phyloP scores from a whole-genome alignment of 1,139 yeast genomes.

The Arxiozyma telluris region DNA sequence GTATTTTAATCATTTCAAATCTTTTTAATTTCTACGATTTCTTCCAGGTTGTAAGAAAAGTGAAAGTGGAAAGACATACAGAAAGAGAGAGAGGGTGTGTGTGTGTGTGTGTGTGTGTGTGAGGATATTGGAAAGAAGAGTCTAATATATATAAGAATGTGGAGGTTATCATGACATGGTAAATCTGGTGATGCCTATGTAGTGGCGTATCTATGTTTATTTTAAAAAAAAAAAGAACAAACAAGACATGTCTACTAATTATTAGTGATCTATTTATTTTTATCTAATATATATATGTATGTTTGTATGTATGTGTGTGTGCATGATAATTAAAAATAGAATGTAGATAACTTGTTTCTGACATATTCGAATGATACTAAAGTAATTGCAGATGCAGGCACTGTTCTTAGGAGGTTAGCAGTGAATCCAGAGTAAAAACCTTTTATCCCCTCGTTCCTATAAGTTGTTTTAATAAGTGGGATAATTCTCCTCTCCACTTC shows the following conservation, averaged over 20 bases:
- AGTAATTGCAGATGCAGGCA: slow-evolving; percentile 93
- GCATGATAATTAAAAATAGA: neutral
- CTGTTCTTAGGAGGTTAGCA: slow-evolving; percentile 79
- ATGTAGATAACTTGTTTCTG: slow-evolving; percentile 34
- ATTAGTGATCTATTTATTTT: neutral
- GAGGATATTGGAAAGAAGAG: neutral
- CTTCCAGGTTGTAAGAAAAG: too few relatives aligned
- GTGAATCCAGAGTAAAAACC: slow-evolving; percentile 90
- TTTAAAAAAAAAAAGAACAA: too few relatives aligned
- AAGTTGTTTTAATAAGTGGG: slow-evolving; percentile 45
- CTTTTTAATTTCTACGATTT: too few relatives aligned
- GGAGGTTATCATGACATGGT: too few relatives aligned
- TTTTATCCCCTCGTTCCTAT: slow-evolving; percentile 58
- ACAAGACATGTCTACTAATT: too few relatives aligned
- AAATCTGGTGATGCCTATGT: neutral
- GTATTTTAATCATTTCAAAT: too few relatives aligned
- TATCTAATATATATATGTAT: too few relatives aligned
- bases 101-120: too few relatives aligned
- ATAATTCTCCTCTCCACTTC: slow-evolving; percentile 31
- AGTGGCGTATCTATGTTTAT: neutral
- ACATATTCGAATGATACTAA: slow-evolving; percentile 87
- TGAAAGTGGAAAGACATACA: neutral
- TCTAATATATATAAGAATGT: neutral
- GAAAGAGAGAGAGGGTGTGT: too few relatives aligned
- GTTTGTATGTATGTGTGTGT: neutral